phyloP scores from a whole-genome alignment of 2,329 filamentous ascomycete genomes.

The Pseudovirgaria hyperparasitica region DNA sequence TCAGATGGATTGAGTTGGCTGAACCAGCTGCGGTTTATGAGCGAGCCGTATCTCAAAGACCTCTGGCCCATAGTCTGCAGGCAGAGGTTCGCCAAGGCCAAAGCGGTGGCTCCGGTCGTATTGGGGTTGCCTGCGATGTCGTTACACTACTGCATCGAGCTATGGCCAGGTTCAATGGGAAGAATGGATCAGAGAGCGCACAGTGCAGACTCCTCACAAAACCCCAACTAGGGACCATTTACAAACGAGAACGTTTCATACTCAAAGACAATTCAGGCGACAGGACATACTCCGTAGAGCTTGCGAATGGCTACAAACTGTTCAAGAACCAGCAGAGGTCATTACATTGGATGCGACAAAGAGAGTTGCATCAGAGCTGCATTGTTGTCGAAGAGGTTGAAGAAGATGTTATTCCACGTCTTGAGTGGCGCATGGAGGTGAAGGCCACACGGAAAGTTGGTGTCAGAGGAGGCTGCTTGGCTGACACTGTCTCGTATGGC shows the following conservation, averaged over 20 bases:
- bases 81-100: slow-evolving; percentile 9
- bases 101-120: slow-evolving; percentile 17
- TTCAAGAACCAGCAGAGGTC: slow-evolving; percentile 41
- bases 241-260: slow-evolving; percentile 27
- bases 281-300: slow-evolving; percentile 12
- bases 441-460: slow-evolving; percentile 27
- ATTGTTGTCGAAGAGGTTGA: slow-evolving; percentile 42
- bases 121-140: slow-evolving; percentile 31
- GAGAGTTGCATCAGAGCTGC: no score
- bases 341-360: slow-evolving; percentile 45
- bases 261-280: slow-evolving; percentile 30
- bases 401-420: slow-evolving; percentile 36
- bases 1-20: no score
- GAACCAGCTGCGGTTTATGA: slow-evolving; percentile 39
- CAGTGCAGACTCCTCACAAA: slow-evolving; percentile 37
- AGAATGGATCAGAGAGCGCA: slow-evolving; percentile 15
- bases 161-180: slow-evolving; percentile 14
- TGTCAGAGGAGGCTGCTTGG: slow-evolving; percentile 47
- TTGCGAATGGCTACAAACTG: slow-evolving; percentile 25
- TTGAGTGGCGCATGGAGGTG: slow-evolving; percentile 47
- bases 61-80: slow-evolving; percentile 22
- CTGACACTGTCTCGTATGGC: slow-evolving; percentile 53
- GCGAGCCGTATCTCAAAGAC: slow-evolving; percentile 34
- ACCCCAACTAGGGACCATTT: slow-evolving; percentile 23
- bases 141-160: slow-evolving; percentile 32